These are phyloP conservation scores for Boletus austroedulis DNA, from an alignment of 1,284 basidiomycete species.

Conservation along the genomic window DNA sequence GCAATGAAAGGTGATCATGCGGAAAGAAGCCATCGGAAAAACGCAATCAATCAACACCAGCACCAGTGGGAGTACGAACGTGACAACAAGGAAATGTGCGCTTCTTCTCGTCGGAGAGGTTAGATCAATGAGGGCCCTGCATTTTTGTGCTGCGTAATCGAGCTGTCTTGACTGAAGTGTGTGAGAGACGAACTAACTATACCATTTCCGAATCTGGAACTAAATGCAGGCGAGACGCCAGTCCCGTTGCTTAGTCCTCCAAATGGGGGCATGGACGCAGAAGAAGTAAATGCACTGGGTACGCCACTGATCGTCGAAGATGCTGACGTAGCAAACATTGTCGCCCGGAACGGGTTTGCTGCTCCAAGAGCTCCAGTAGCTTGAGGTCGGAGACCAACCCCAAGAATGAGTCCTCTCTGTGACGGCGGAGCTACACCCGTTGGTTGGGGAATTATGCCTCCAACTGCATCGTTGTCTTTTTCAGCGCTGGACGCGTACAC, in stretches of 20 bases:
- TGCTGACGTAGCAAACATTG: conserved; percentile 43
- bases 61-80: background rate
- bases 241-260: conserved; percentile 15
- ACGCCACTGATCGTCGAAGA: background rate
- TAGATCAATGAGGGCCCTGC: conserved; percentile 41
- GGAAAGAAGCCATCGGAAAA: conserved; percentile 4
- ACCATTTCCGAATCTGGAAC: conserved; percentile 14
- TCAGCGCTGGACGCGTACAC: conserved; percentile 16
- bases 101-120: background rate
- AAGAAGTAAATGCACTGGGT: conserved; percentile 17
- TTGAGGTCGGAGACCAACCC: conserved; percentile 69
- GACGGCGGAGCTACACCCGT: conserved; percentile 24
- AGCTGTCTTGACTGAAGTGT: conserved; percentile 19
- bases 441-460: conserved; percentile 26
- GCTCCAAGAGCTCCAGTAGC: conserved; percentile 57
- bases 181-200: conserved; percentile 15
- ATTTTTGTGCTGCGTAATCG: conserved; percentile 37
- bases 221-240: conserved; percentile 8
- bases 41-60: background rate
- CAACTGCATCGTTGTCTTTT: conserved; percentile 33
- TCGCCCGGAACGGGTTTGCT: conserved; percentile 75
- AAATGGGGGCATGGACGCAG: conserved; percentile 28
- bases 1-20: background rate
- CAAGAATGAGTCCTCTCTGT: conserved; percentile 43
- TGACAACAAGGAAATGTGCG: background rate